A percentile compares a stretch with the other conserved stretches of the same genome.
Conservation (phyloP, 352 stramenopile genomes). For the Halophytophthora batemanensis region DNA sequence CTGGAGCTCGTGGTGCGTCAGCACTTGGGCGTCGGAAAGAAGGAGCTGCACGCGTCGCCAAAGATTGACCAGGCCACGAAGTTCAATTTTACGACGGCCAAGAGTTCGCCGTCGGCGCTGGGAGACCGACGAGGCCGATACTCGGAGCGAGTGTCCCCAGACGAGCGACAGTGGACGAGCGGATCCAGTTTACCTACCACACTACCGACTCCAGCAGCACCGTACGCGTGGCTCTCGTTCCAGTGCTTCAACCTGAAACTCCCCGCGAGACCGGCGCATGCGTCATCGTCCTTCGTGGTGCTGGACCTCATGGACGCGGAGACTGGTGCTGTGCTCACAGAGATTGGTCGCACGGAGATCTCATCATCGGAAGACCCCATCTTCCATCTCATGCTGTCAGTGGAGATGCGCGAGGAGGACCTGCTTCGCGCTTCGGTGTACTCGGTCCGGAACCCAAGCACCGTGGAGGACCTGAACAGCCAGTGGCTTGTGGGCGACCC, state of each 20-base stretch:
- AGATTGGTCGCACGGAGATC: constrained; percentile 77
- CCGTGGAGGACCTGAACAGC: constrained; percentile 55
- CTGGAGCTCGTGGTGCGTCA: constrained; percentile 35
- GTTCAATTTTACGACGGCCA: constrained; percentile 6
- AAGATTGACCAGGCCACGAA: background rate
- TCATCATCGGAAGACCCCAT: constrained; percentile 65
- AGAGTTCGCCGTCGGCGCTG: background rate
- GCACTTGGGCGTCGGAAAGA: constrained; percentile 26
- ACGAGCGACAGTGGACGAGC: constrained; percentile 8
- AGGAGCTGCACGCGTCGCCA: constrained; percentile 7
- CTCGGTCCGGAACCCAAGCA: constrained; percentile 52
- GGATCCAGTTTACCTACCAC: constrained; percentile 10
- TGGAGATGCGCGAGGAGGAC: constrained; percentile 51
- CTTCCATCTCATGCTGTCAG: constrained; percentile 75
- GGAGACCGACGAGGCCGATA: constrained; percentile 15
- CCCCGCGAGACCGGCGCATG: constrained; percentile 43
- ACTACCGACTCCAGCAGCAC: constrained; percentile 5
- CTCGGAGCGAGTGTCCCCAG: constrained; percentile 7
- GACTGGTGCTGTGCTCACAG: constrained; percentile 33
- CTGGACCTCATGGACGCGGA: constrained; percentile 52
- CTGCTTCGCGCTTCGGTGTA: constrained; percentile 69
- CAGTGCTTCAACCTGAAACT: constrained; percentile 80
- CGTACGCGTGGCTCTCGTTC: constrained; percentile 76
- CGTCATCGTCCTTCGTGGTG: constrained; percentile 62
- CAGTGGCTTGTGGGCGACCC: constrained; percentile 76